phyloP scores from a whole-genome alignment of 208 protist species.

The Leishmania gerbilli region DNA sequence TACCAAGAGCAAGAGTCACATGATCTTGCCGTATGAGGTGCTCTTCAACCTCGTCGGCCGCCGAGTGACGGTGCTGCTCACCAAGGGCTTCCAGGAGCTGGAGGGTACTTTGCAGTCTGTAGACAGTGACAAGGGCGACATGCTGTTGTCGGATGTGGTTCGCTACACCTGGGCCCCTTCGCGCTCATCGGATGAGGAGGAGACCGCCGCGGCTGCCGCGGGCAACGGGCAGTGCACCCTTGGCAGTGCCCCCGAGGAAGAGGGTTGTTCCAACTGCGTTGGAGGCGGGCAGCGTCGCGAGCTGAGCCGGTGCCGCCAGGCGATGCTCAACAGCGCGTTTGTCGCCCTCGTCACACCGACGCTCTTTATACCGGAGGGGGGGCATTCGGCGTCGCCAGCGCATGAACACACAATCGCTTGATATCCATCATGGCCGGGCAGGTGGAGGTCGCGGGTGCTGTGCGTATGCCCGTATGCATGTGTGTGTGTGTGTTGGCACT shows the following conservation, averaged over 20 bases:
- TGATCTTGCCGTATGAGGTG: slow-evolving; percentile 77
- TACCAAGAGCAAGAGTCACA: slow-evolving; percentile 26
- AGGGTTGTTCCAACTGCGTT: slow-evolving; percentile 15
- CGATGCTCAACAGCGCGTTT: slow-evolving; percentile 76
- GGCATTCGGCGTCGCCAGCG: neutral
- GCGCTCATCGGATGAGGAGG: neutral
- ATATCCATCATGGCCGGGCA: neutral
- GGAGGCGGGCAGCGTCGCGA: slow-evolving; percentile 48
- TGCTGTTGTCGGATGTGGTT: slow-evolving; percentile 72
- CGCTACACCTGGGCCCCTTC: slow-evolving; percentile 48
- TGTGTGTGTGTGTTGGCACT: no score
- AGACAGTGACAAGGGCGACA: slow-evolving; percentile 69
- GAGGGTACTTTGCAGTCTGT: slow-evolving; percentile 68
- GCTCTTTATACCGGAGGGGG: slow-evolving; percentile 32
- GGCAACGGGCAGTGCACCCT: neutral
- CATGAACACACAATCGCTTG: neutral
- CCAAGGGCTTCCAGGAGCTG: slow-evolving; percentile 53
- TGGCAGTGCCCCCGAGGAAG: neutral
- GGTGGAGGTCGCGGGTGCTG: neutral
- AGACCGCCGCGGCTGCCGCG: neutral
- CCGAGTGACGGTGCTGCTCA: slow-evolving; percentile 75
- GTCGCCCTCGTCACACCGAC: slow-evolving; percentile 73
- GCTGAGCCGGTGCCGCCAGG: slow-evolving; percentile 44
- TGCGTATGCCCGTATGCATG: neutral
- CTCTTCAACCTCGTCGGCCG: slow-evolving; percentile 68